Conservation (phyloP, 2,329 filamentous ascomycete species). For the Colletotrichum tabaci region DNA sequence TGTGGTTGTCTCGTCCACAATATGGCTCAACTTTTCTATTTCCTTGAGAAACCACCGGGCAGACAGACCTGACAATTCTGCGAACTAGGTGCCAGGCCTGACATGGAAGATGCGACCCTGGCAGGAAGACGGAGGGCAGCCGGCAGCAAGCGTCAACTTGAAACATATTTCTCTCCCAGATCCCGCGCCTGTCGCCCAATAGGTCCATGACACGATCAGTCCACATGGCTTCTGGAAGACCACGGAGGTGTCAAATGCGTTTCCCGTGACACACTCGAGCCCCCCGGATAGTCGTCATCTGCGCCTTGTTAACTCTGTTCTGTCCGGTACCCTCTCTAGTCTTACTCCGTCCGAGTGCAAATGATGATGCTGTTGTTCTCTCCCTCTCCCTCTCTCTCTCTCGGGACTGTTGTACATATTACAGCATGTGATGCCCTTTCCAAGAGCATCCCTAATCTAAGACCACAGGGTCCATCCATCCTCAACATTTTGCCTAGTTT, state of each 20-base stretch:
- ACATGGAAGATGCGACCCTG: neutral
- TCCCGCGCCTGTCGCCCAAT: conserved; percentile 33
- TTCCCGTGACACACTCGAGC: conserved; percentile 37
- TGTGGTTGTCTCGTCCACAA: neutral
- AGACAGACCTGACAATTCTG: neutral
- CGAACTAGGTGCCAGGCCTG: conserved; percentile 7
- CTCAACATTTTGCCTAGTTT: conserved; percentile 15
- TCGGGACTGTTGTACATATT: too few relatives aligned
- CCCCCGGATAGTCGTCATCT: too few relatives aligned
- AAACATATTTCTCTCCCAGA: conserved; percentile 38
- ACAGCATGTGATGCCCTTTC: too few relatives aligned
- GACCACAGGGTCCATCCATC: neutral
- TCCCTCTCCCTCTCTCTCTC: too few relatives aligned
- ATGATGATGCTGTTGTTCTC: too few relatives aligned
- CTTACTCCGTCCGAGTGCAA: too few relatives aligned
- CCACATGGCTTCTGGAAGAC: conserved; percentile 36
- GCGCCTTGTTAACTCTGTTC: too few relatives aligned
- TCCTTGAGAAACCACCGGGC: too few relatives aligned
- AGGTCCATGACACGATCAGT: conserved; percentile 22
- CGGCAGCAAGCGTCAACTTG: conserved; percentile 25
- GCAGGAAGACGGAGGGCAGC: neutral
- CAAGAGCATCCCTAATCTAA: too few relatives aligned
- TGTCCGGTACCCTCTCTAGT: too few relatives aligned
- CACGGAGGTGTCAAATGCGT: conserved; percentile 34
- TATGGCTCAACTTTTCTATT: neutral